Evolutionary conservation across 1,139 yeast species (phyloP).

Genomic region (Spencermartinsiella ligniputridi): DNA sequence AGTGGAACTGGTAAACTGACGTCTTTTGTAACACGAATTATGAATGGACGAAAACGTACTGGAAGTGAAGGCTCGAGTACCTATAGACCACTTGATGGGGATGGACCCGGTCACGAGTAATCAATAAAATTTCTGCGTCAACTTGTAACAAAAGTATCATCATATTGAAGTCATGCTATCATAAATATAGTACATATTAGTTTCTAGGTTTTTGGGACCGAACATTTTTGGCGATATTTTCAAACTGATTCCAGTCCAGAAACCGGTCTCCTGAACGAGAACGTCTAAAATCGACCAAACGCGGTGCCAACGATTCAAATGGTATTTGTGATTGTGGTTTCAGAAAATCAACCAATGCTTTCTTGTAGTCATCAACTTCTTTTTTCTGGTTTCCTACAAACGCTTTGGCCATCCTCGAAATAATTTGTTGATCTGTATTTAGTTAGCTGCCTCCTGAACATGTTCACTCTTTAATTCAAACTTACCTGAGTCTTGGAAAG

Average conservation of each 20-base stretch:
- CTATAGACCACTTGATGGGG: not conserved
- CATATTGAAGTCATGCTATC: too few species aligned
- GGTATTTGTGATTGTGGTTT: conserved; percentile 1
- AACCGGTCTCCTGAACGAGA: conserved; percentile 5
- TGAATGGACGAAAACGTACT: conserved; percentile 1
- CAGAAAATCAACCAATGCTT: conserved; percentile 12
- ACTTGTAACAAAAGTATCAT: too few species aligned
- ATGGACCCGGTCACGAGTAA: not conserved
- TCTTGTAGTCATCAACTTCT: conserved; percentile 21
- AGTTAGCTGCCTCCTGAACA: not conserved
- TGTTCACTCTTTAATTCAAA: not conserved
- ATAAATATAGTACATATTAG: too few species aligned
- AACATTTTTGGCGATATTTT: conserved; percentile 11
- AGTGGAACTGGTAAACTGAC: not conserved
- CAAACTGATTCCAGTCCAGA: conserved; percentile 16
- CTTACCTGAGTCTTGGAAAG: conserved; percentile 25
- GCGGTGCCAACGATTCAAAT: conserved; percentile 8
- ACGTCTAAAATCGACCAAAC: conserved; percentile 8
- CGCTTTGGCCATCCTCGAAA: conserved; percentile 22
- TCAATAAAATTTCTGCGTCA: too few species aligned
- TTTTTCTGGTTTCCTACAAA: conserved; percentile 22
- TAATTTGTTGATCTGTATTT: conserved; percentile 18
- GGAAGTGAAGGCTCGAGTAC: conserved; percentile 1
- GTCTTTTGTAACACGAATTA: not conserved
- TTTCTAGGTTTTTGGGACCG: too few species aligned